These are phyloP conservation scores for Tetrahymena thermophila DNA, from an alignment of 73 alveolate genomes.

Conservation along the genomic window DNA sequence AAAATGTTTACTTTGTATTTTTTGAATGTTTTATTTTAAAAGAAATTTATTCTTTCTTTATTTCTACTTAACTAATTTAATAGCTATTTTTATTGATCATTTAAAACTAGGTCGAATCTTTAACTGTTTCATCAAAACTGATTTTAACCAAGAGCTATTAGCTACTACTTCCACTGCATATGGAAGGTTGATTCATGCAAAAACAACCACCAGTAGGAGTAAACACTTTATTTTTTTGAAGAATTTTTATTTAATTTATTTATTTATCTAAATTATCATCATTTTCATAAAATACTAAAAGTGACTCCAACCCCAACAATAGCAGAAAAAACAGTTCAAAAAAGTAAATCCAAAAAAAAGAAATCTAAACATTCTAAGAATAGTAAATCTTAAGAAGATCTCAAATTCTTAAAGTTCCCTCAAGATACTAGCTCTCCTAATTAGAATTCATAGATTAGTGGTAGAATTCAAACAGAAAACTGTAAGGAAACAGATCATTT, in stretches of 20 bases:
- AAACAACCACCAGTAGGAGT: not conserved
- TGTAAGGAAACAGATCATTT: not conserved
- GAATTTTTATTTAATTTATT: not conserved
- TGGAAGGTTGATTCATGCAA: not conserved
- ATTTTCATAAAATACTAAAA: no score
- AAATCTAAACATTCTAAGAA: not conserved
- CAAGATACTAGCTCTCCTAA: no score
- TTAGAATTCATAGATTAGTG: not conserved
- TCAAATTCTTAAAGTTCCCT: not conserved
- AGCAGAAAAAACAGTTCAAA: not conserved
- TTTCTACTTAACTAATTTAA: not conserved
- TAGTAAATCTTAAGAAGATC: not conserved
- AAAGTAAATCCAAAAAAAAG: not conserved
- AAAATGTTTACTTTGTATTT: not conserved
- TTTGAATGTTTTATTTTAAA: not conserved
- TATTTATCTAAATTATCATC: no score
- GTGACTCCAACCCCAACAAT: not conserved
- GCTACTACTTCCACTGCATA: not conserved
- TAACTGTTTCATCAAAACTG: not conserved
- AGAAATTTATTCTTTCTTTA: no score
- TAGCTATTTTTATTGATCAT: not conserved
- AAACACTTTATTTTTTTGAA: not conserved
- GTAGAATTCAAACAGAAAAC: not conserved
- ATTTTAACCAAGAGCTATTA: not conserved
- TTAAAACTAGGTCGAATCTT: not conserved